Evolutionary conservation across 2,329 filamentous ascomycete genomes (phyloP).

Genomic region (Nakataea oryzae): DNA sequence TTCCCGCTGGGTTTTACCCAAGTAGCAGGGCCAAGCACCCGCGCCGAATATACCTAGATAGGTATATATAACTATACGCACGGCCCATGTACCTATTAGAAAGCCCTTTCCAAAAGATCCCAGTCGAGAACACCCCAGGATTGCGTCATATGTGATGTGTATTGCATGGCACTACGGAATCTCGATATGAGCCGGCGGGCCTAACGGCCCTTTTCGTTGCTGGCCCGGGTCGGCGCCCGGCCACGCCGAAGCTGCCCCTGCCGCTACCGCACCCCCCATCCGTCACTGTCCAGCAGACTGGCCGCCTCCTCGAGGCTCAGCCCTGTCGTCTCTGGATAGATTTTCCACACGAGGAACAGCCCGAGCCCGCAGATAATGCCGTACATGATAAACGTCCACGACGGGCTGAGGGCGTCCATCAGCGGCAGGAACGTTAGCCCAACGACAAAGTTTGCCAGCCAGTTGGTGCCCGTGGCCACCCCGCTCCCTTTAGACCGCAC

Average conservation of each 20-base stretch:
- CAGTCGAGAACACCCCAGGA: too few relatives aligned
- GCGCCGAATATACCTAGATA: too few relatives aligned
- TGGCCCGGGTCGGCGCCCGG: background rate
- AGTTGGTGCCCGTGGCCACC: slow-evolving; percentile 70
- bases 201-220: background rate
- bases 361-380: slow-evolving; percentile 57
- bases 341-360: slow-evolving; percentile 57
- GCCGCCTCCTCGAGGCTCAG: slow-evolving; percentile 73
- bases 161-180: background rate
- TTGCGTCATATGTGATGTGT: background rate
- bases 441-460: slow-evolving; percentile 77
- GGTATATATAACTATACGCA: too few relatives aligned
- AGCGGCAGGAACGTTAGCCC: slow-evolving; percentile 82
- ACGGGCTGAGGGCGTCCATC: slow-evolving; percentile 65
- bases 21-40: too few relatives aligned
- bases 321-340: slow-evolving; percentile 82
- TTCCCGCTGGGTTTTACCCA: background rate
- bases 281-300: slow-evolving; percentile 56
- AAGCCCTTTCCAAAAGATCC: too few relatives aligned
- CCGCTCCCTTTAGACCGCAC: slow-evolving; percentile 65
- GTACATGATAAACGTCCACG: slow-evolving; percentile 76
- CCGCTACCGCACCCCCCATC: slow-evolving; percentile 54
- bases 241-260: background rate
- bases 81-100: too few relatives aligned
- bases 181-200: too few relatives aligned